Percentiles rank a stretch among this genome's conserved stretches.
Evolutionary conservation across 768 basidiomycete species (phyloP).

Genomic region (Pholiota conissans): DNA sequence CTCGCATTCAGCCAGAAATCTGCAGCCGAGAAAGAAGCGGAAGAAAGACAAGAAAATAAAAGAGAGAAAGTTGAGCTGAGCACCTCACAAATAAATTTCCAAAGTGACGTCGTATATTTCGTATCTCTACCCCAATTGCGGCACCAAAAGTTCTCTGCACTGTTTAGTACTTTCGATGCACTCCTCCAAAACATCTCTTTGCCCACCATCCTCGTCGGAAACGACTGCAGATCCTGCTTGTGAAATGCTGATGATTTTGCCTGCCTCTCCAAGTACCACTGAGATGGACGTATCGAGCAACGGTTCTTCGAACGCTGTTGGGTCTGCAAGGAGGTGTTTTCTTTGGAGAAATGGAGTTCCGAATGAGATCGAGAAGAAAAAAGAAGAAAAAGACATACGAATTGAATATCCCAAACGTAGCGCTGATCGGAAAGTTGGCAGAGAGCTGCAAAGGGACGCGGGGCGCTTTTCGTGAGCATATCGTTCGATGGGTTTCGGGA

Average conservation of each 20-base stretch:
- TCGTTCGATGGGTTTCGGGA: constrained; percentile 61
- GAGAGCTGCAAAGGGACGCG: constrained; percentile 46
- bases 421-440: constrained; percentile 41
- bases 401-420: constrained; percentile 83
- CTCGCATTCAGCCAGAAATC: too few relatives aligned
- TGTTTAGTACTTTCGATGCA: constrained; percentile 40
- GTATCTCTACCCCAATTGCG: not conserved
- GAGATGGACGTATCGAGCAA: constrained; percentile 73
- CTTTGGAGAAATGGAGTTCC: constrained; percentile 30
- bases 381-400: constrained; percentile 46
- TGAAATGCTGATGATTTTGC: constrained; percentile 48
- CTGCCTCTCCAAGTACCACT: constrained; percentile 54
- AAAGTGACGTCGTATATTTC: too few relatives aligned
- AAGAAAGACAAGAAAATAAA: too few relatives aligned
- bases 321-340: constrained; percentile 73
- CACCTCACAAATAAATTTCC: too few relatives aligned
- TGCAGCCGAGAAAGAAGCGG: too few relatives aligned
- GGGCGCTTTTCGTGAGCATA: constrained; percentile 52
- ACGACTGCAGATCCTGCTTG: constrained; percentile 49
- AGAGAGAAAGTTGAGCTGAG: too few relatives aligned
- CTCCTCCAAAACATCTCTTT: constrained; percentile 29
- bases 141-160: constrained; percentile 14
- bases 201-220: constrained; percentile 18
- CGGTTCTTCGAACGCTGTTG: constrained; percentile 89
- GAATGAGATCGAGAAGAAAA: constrained; percentile 1